phyloP scores from a whole-genome alignment of 768 basidiomycete species.

The Suillus subaureus region DNA sequence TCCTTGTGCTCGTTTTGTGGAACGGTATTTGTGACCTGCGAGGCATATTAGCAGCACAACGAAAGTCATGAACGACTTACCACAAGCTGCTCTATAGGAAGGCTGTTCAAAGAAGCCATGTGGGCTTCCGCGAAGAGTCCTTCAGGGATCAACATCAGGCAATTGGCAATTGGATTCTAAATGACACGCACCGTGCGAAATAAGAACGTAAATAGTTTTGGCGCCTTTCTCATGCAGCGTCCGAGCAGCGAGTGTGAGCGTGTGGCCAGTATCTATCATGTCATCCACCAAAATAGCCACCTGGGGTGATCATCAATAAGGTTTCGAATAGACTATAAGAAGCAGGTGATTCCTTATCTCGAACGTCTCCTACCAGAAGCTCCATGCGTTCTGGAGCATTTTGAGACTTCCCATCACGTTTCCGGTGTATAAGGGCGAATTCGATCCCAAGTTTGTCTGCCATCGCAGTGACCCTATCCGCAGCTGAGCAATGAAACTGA shows the following conservation, averaged over 20 bases:
- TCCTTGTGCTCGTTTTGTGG: conserved; percentile 75
- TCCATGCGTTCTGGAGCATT: conserved; percentile 84
- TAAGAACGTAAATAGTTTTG: conserved; percentile 79
- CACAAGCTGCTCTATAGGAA: conserved; percentile 86
- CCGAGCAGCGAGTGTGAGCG: conserved; percentile 81
- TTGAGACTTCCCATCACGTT: conserved; percentile 69
- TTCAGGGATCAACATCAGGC: conserved; percentile 29
- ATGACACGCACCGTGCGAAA: conserved; percentile 78
- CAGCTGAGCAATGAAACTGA: conserved; percentile 8
- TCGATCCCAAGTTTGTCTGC: conserved; percentile 95
- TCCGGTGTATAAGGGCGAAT: conserved; percentile 94
- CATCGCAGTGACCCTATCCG: conserved; percentile 81
- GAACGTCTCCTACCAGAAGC: conserved; percentile 92
- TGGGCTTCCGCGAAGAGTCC: conserved; percentile 81
- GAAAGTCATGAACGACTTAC: conserved; percentile 43
- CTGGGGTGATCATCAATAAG: conserved; percentile 37
- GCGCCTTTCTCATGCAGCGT: conserved; percentile 92
- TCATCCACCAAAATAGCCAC: conserved; percentile 96
- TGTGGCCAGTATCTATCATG: conserved; percentile 96
- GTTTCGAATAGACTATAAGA: background rate
- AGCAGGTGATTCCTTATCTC: conserved; percentile 65
- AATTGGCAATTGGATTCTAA: conserved; percentile 7
- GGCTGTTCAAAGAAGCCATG: conserved; percentile 62
- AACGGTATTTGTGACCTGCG: conserved; percentile 91
- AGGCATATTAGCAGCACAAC: conserved; percentile 3